phyloP scores from a whole-genome alignment of 2,329 filamentous ascomycete species.

The Hirsutella rhossiliensis region DNA sequence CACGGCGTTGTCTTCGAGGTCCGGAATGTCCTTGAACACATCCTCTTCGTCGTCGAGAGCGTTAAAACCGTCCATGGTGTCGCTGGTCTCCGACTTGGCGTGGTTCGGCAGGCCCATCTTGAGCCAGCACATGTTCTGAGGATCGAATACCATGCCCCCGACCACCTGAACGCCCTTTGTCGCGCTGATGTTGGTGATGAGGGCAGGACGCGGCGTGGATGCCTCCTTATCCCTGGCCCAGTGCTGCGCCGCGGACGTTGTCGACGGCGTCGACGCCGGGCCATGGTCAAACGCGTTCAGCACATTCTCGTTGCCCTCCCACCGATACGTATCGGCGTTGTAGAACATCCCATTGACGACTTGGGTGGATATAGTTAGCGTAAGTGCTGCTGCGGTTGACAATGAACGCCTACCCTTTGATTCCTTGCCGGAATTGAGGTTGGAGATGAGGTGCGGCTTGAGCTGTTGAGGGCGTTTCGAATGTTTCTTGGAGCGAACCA shows the following conservation, averaged over 20 bases:
- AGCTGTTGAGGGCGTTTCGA: conserved; percentile 47
- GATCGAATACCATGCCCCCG: conserved; percentile 97
- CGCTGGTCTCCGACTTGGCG: conserved; percentile 34
- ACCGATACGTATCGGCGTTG: conserved; percentile 73
- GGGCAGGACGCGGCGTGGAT: conserved; percentile 53
- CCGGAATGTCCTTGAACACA: conserved; percentile 88
- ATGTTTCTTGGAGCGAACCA: conserved; percentile 41
- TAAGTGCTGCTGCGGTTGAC: neutral
- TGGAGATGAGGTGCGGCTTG: conserved; percentile 84
- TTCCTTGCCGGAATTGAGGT: conserved; percentile 61
- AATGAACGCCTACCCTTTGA: conserved; percentile 56
- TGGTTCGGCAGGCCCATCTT: conserved; percentile 51
- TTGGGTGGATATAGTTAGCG: conserved; percentile 25
- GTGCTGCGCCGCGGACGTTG: conserved; percentile 22
- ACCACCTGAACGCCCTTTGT: conserved; percentile 86
- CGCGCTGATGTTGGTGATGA: conserved; percentile 83
- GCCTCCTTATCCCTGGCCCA: conserved; percentile 44
- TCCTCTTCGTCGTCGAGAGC: conserved; percentile 80
- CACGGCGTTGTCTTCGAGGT: conserved; percentile 61
- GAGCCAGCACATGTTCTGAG: conserved; percentile 94
- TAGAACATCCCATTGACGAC: conserved; percentile 93
- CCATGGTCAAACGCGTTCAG: conserved; percentile 64
- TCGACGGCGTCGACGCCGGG: conserved; percentile 41
- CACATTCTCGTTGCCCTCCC: conserved; percentile 93
- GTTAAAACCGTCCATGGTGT: conserved; percentile 52